A percentile compares a stretch with the other conserved stretches of the same genome.
Conservation (phyloP, 345 rosid species). For the Lumnitzera littorea region DNA sequence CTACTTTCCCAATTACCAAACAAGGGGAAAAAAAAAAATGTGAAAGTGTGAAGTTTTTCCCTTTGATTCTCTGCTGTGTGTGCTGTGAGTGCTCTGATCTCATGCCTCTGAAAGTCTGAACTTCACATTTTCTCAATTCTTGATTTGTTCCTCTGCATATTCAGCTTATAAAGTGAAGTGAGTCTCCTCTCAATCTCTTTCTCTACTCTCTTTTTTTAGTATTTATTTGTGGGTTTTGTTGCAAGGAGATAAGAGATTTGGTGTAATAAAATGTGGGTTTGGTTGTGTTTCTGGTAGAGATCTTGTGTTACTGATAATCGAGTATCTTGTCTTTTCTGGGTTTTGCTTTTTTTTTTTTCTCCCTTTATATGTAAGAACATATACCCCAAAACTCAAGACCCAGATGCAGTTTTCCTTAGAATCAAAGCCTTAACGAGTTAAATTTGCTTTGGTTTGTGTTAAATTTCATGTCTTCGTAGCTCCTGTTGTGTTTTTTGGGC, state of each 20-base stretch:
- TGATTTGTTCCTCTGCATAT: slow-evolving; percentile 22
- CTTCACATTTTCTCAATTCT: slow-evolving; percentile 5
- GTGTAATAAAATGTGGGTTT: slow-evolving; percentile 21
- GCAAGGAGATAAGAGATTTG: slow-evolving; percentile 1
- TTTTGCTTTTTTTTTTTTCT: not conserved
- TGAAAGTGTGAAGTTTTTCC: slow-evolving; percentile 26
- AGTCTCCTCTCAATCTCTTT: slow-evolving; percentile 6
- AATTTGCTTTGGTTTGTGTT: too few species aligned
- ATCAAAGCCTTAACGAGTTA: too few species aligned
- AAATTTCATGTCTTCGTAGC: too few species aligned
- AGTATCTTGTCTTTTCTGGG: slow-evolving; percentile 18
- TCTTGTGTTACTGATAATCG: slow-evolving; percentile 19
- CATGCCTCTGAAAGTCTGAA: slow-evolving; percentile 5
- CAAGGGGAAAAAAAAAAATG: slow-evolving; percentile 26
- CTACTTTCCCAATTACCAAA: slow-evolving; percentile 60
- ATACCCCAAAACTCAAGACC: too few species aligned
- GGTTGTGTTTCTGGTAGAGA: slow-evolving; percentile 26
- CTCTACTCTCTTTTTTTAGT: slow-evolving; percentile 6
- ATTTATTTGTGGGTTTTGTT: slow-evolving; percentile 8
- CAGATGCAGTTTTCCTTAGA: too few species aligned
- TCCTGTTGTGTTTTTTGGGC: too few species aligned
- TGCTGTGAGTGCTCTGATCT: slow-evolving; percentile 15
- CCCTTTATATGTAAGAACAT: slow-evolving; percentile 1
- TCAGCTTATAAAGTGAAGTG: slow-evolving; percentile 18
- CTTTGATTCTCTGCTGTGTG: slow-evolving; percentile 27